These are phyloP conservation scores for Geranium rotundifolium DNA, from an alignment of 345 rosid genomes.

Conservation along the genomic window DNA sequence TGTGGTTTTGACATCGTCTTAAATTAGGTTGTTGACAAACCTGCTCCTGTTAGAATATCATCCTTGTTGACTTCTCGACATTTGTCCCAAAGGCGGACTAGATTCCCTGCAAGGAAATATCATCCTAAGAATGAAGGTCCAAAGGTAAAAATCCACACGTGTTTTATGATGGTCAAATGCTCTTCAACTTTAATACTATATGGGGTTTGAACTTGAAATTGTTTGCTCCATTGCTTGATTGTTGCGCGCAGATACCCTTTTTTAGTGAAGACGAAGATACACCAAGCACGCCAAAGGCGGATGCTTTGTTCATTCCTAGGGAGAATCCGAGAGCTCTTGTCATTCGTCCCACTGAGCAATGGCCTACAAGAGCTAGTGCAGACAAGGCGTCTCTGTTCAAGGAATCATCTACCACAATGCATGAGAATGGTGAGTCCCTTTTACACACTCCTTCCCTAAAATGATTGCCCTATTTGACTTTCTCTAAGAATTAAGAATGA, in stretches of 20 bases:
- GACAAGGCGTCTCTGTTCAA: slow-evolving; percentile 31
- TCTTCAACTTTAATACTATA: background rate
- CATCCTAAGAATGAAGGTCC: slow-evolving; percentile 53
- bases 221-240: slow-evolving; percentile 6
- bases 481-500: too few relatives aligned
- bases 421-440: slow-evolving; percentile 42
- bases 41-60: slow-evolving; percentile 65
- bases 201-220: background rate
- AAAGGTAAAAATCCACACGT: slow-evolving; percentile 32
- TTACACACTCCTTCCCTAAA: background rate
- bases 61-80: slow-evolving; percentile 74
- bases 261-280: slow-evolving; percentile 71
- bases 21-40: slow-evolving; percentile 69
- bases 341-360: slow-evolving; percentile 45
- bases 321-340: slow-evolving; percentile 89
- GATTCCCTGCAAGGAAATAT: slow-evolving; percentile 71
- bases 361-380: slow-evolving; percentile 32
- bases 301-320: slow-evolving; percentile 76
- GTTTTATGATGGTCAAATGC: background rate
- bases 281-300: slow-evolving; percentile 76
- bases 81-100: slow-evolving; percentile 59
- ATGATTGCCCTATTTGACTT: too few relatives aligned
- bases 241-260: slow-evolving; percentile 68
- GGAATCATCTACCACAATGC: slow-evolving; percentile 16
- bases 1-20: background rate